Evolutionary conservation across 805 yeast genomes (phyloP), one percentile per base, ranked within the genome.

Genomic region (Saccharomycopsis sp.): DNA sequence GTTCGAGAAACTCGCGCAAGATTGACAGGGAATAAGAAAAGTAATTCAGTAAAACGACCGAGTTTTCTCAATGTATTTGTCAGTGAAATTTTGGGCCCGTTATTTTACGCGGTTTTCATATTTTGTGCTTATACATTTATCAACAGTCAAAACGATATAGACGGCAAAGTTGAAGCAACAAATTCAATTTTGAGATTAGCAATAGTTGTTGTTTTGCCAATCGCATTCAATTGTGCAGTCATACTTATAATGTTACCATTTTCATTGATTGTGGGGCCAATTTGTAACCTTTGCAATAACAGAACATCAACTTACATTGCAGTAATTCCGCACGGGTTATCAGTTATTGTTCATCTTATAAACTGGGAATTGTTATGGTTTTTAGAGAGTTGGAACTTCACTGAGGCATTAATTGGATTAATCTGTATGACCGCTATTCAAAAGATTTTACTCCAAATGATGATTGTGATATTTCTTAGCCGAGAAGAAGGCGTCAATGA

Each of bases 341-440:
- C 97, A 14, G 97, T 94, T 44, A 64, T 94, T 56, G 71, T 87
- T 53, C 94, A 90, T 71, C 69, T 93, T 55, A 71, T 82, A 32
- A 85, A 86, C 75, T 90, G 87, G 70, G 84, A 90, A 65, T 85
- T 89, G 49, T 83, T 90, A 89, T 93, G 98, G 98, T 94, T 87
- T 51, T 66, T 88, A 61, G 95, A 89, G 71, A 90, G 95, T 54
- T 93, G 93, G 82, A 74, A 72, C 56, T 94, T 93, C 61, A 72
- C 83, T 26, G 83, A 86, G 68, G 83, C 86, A 76, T 72, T 94
- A 65, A 66, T 89, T 53, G 98, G 97, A 64, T 69, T 88, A 55
- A 72, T 81, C 48, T 79, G 96, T 29, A 78, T 81, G 75, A 74
- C 90, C 53, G 84, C 89, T 67, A 70, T 85, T 58, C 96, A 94